phyloP scores from a whole-genome alignment of 768 basidiomycete species.

The Lanmaoa rubissima region DNA sequence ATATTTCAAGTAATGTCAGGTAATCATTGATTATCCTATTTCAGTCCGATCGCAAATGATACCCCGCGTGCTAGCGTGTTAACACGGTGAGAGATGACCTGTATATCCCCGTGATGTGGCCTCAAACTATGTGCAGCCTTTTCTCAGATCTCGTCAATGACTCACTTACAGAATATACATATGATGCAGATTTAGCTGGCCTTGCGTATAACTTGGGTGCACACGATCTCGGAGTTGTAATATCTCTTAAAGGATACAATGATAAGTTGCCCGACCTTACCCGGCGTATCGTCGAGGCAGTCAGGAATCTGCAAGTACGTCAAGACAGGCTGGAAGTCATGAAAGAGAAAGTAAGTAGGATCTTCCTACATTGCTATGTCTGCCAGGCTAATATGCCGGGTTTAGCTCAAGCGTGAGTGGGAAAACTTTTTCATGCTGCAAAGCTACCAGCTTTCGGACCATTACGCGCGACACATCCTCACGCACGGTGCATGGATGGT shows the following conservation, averaged over 20 bases:
- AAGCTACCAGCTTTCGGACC: constrained; percentile 76
- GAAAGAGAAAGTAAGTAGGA: constrained; percentile 69
- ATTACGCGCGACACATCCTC: constrained; percentile 69
- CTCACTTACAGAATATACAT: constrained; percentile 84
- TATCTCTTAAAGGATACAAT: constrained; percentile 82
- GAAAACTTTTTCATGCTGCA: constrained; percentile 86
- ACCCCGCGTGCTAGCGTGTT: constrained; percentile 72
- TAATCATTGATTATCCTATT: background rate
- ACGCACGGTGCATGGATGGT: constrained; percentile 73
- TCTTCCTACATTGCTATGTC: background rate
- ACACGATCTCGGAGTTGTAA: constrained; percentile 61
- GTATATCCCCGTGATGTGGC: background rate
- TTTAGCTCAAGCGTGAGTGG: constrained; percentile 72
- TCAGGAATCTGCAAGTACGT: constrained; percentile 61
- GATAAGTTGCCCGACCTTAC: constrained; percentile 83
- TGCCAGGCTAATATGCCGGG: background rate
- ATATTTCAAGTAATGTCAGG: background rate
- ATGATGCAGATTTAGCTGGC: constrained; percentile 91
- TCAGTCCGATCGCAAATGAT: constrained; percentile 55
- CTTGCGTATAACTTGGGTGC: constrained; percentile 68
- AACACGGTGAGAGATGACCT: constrained; percentile 51
- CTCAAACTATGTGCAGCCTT: constrained; percentile 44
- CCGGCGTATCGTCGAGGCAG: constrained; percentile 65
- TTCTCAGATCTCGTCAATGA: constrained; percentile 86
- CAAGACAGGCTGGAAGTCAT: constrained; percentile 76